Conservation (phyloP, 768 basidiomycete genomes). For the Cystobasidium tubakii region DNA sequence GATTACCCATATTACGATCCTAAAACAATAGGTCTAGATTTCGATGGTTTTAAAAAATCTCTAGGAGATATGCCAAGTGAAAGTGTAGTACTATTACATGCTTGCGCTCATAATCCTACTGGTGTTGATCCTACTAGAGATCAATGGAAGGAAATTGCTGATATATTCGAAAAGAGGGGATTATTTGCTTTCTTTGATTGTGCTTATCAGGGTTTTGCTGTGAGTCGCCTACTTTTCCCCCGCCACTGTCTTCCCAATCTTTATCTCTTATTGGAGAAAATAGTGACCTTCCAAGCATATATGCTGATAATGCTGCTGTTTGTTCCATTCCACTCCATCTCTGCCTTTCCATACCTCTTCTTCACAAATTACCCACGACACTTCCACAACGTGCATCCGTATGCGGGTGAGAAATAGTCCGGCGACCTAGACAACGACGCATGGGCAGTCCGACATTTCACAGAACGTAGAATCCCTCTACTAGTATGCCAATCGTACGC, state of each 20-base stretch:
- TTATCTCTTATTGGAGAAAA: too few species aligned
- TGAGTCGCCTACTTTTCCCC: background rate
- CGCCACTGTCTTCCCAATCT: background rate
- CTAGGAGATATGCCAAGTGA: slow-evolving; percentile 64
- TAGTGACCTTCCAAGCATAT: too few species aligned
- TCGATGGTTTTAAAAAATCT: slow-evolving; percentile 60
- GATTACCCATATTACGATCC: slow-evolving; percentile 78
- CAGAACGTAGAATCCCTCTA: slow-evolving; percentile 77
- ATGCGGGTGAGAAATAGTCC: too few species aligned
- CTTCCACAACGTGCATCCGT: too few species aligned
- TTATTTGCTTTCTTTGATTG: slow-evolving; percentile 92
- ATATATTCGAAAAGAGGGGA: slow-evolving; percentile 65
- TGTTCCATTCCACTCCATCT: too few species aligned
- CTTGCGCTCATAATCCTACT: slow-evolving; percentile 94
- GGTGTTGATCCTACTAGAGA: slow-evolving; percentile 88
- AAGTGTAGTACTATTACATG: slow-evolving; percentile 83
- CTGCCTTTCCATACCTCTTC: background rate
- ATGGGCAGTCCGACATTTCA: slow-evolving; percentile 90
- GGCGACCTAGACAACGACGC: slow-evolving; percentile 85
- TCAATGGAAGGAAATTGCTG: slow-evolving; percentile 86
- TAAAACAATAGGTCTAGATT: slow-evolving; percentile 83
- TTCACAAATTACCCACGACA: too few species aligned
- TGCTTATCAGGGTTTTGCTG: slow-evolving; percentile 85
- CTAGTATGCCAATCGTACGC: slow-evolving; percentile 90
- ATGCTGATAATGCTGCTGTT: too few species aligned